Base-by-base conservation (phyloP, 768 basidiomycete species). In the Hebeloma cylindrosporum region DNA sequence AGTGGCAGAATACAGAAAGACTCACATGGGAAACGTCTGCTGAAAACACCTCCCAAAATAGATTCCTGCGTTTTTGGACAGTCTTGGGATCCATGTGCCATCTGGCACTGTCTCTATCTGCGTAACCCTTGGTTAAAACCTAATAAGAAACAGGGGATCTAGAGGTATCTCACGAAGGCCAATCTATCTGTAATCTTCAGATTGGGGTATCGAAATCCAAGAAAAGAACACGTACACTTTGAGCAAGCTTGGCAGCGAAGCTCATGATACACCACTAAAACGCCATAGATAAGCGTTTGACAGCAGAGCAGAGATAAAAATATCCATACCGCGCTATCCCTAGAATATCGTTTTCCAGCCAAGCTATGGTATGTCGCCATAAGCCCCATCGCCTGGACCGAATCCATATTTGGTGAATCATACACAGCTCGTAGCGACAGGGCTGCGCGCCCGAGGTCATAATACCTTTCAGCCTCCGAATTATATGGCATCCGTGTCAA, bases 21-120 rank as follows among this genome's bases (percentile, higher is more conserved):
- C 69, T 45, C 46, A 77, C 74, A 58, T 74, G 67, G 28, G 75
- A 79, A 16, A 71, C 72, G 55, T 87, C 85, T 1, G 77, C 61
- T n/a, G 78, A 72, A 45, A 80, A 77, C 1, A 85, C 62, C 53
- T 88, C 85, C 82, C 84, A 88, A 52, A 87, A 88, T 9, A 88
- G 61, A 16, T 71, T 70, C 39, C 86, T 71, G 32, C 86, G 72
- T 35, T 75, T 72, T 54, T 86, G 75, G 3, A 85, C 79, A 13
- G 70, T 75, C 53, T 74, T 74, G 0, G 75, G 63, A 36, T 77
- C 74, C 66, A 88, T 72, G 53, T 79, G 74, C 69, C 85, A 88
- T 35, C 79, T 72, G 14, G 80, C 77, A 45, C 83, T 80, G 52
- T 88, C 86, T 16, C 86, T 79, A 64, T 88, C 85, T 45, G 40